These are phyloP conservation scores for Ajuga chamaepitys DNA, from an alignment of 257 asterid species.

Conservation along the genomic window DNA sequence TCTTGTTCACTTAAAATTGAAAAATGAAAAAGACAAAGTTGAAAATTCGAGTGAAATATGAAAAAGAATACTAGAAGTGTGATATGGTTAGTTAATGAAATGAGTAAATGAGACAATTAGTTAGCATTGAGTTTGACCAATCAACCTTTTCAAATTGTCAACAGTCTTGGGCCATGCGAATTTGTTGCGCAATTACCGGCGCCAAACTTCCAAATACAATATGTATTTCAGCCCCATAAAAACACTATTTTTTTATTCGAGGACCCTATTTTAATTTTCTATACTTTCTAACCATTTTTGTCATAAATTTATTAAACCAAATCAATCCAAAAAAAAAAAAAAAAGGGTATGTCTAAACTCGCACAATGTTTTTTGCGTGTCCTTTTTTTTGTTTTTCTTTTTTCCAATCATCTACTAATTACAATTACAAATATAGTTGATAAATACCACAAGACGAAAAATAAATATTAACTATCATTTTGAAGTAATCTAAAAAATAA, in stretches of 20 bases:
- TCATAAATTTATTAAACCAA: no score
- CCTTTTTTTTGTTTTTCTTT: no score
- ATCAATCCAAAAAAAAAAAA: no score
- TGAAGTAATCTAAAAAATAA: no score
- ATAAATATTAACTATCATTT: no score
- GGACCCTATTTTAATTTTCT: not conserved
- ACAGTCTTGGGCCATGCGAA: constrained; percentile 28
- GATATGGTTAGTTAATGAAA: constrained; percentile 15
- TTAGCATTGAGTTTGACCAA: constrained; percentile 43
- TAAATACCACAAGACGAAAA: no score
- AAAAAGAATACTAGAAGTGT: not conserved
- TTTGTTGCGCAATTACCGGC: constrained; percentile 50
- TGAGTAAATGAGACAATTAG: constrained; percentile 12
- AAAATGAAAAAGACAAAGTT: no score
- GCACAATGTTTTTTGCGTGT: no score
- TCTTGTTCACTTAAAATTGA: no score
- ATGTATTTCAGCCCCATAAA: not conserved
- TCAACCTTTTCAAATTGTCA: constrained; percentile 18
- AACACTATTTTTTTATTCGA: not conserved
- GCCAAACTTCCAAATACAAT: not conserved
- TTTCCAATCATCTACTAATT: no score
- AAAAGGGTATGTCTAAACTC: no score
- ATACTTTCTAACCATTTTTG: not conserved
- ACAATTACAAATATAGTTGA: no score
- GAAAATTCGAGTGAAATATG: not conserved